Conservation (phyloP, 164 flowering plant species). For the Malania oleifera region DNA sequence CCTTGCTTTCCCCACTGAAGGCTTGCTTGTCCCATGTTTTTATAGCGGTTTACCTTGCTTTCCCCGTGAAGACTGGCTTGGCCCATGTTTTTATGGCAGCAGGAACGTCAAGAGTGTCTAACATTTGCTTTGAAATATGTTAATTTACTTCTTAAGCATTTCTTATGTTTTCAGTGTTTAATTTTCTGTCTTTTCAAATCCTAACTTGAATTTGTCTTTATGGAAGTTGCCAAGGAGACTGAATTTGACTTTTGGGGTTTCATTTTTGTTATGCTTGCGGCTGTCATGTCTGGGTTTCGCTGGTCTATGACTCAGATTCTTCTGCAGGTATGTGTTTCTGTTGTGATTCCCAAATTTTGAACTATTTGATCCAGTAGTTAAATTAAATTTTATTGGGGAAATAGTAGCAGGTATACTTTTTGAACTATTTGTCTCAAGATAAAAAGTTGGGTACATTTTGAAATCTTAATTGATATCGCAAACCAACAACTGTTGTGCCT, state of each 20-base stretch:
- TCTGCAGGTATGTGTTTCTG: conserved; percentile 63
- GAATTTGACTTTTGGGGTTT: conserved; percentile 98
- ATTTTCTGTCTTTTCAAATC: background rate
- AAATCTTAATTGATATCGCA: background rate
- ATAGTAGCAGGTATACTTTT: background rate
- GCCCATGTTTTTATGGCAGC: too few relatives aligned
- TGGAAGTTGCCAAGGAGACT: conserved; percentile 90
- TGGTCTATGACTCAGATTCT: conserved; percentile 99
- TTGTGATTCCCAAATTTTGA: conserved; percentile 8
- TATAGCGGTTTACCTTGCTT: too few relatives aligned
- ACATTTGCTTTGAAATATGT: too few relatives aligned
- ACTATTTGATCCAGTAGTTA: too few relatives aligned
- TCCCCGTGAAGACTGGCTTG: too few relatives aligned
- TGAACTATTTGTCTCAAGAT: background rate
- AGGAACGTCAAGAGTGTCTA: too few relatives aligned
- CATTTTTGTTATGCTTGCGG: conserved; percentile 92
- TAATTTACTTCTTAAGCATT: background rate
- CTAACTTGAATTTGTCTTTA: conserved; percentile 5
- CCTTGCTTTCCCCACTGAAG: too few relatives aligned
- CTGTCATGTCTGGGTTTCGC: conserved; percentile 99
- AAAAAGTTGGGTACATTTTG: background rate
- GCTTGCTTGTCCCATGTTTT: too few relatives aligned
- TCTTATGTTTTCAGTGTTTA: background rate
- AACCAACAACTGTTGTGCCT: background rate
- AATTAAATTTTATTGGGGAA: background rate